phyloP scores from a whole-genome alignment of 495 filamentous ascomycete species.

The Oleoguttula mirabilis region DNA sequence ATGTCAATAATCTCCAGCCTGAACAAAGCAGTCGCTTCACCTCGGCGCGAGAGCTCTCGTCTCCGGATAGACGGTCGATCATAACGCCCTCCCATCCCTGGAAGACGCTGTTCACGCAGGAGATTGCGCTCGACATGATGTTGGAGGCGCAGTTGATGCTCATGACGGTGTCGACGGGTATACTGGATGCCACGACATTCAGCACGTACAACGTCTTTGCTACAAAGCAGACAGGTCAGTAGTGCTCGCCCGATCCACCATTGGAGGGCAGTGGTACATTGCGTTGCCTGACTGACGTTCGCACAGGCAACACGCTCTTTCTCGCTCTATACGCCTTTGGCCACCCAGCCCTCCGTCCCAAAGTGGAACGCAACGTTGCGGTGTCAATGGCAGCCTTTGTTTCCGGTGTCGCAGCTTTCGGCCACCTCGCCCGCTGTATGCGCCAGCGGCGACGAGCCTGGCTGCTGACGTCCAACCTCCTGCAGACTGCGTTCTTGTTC shows the following conservation, averaged over 20 bases:
- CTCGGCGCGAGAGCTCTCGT: too few relatives aligned
- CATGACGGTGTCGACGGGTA: conserved; percentile 2
- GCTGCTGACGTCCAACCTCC: neutral
- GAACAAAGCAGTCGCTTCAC: too few relatives aligned
- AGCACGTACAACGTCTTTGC: neutral
- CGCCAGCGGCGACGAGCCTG: neutral
- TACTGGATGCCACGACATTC: conserved; percentile 2
- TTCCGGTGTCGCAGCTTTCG: neutral
- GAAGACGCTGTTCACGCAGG: neutral
- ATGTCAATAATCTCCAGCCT: too few relatives aligned
- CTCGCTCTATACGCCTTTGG: too few relatives aligned
- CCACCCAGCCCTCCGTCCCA: neutral
- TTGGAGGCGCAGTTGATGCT: neutral
- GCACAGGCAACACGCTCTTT: too few relatives aligned
- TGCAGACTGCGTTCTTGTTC: conserved; percentile 1
- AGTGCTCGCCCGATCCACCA: neutral
- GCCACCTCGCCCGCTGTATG: neutral
- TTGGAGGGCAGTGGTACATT: too few relatives aligned
- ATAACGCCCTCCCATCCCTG: too few relatives aligned
- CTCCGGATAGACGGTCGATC: too few relatives aligned
- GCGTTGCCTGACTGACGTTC: too few relatives aligned
- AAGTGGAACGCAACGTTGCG: neutral
- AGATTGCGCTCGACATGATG: neutral
- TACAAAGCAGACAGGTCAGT: conserved; percentile 1
- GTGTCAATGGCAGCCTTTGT: neutral